Conservation (phyloP, 805 yeast species). For the Saturnispora bothae region DNA sequence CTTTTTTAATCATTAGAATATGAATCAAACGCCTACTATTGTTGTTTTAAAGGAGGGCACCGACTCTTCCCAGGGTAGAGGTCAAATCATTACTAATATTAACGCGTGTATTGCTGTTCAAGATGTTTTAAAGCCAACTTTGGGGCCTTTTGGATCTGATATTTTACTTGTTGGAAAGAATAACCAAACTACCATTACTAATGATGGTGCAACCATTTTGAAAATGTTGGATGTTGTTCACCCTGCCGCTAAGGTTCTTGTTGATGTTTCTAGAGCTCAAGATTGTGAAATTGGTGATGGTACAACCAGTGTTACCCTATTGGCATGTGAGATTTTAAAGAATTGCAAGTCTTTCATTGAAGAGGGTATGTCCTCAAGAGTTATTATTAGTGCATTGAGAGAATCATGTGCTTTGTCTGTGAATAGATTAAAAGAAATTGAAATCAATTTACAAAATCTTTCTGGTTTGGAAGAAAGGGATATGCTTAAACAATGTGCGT, state of each 20-base stretch:
- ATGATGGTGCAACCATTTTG: conserved; percentile 96
- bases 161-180: conserved; percentile 69
- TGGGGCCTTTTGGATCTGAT: conserved; percentile 97
- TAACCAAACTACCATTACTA: conserved; percentile 90
- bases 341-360: conserved; percentile 87
- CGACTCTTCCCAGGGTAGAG: conserved; percentile 91
- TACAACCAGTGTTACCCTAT: conserved; percentile 89
- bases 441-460: conserved; percentile 49
- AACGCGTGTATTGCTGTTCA: conserved; percentile 97
- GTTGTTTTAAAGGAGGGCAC: conserved; percentile 98
- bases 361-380: conserved; percentile 90
- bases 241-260: conserved; percentile 94
- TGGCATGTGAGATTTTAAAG: conserved; percentile 80
- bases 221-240: conserved; percentile 91
- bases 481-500: conserved; percentile 82
- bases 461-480: conserved; percentile 51
- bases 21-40: conserved; percentile 91
- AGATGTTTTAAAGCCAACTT: conserved; percentile 86
- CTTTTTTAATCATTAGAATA: too few species aligned
- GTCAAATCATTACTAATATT: conserved; percentile 89
- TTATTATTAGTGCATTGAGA: conserved; percentile 79
- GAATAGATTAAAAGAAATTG: conserved; percentile 58
- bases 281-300: conserved; percentile 99
- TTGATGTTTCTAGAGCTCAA: conserved; percentile 90
- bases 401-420: conserved; percentile 74